A percentile compares a stretch with the other conserved stretches of the same genome.
phyloP scores from a whole-genome alignment of 2,329 filamentous ascomycete species.

The Colletotrichum musicola region DNA sequence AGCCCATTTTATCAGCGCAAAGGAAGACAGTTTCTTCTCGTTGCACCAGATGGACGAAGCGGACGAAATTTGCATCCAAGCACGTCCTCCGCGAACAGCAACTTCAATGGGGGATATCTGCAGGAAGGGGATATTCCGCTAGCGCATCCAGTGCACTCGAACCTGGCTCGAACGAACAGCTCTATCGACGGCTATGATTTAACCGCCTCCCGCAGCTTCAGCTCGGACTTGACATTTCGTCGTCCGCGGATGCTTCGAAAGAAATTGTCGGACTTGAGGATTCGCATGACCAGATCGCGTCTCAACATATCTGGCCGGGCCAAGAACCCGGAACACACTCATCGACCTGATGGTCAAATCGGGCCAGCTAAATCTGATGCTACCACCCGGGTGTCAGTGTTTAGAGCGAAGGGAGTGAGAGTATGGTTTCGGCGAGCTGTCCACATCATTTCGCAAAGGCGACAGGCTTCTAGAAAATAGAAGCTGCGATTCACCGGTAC shows the following conservation, averaged over 20 bases:
- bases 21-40: constrained; percentile 19
- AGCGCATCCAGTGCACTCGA: constrained; percentile 29
- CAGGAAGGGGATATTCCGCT: constrained; percentile 33
- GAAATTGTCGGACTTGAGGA: constrained; percentile 37
- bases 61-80: neutral
- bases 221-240: constrained; percentile 26
- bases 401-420: constrained; percentile 16
- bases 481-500: no score
- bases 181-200: constrained; percentile 28
- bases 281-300: constrained; percentile 34
- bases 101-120: neutral
- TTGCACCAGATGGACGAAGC: neutral
- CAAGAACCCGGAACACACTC: neutral
- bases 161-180: constrained; percentile 18
- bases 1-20: constrained; percentile 7
- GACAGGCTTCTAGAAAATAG: neutral
- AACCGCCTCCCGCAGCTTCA: constrained; percentile 31
- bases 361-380: constrained; percentile 6
- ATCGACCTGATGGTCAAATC: neutral
- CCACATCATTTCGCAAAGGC: constrained; percentile 13
- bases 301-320: constrained; percentile 22
- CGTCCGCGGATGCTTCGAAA: constrained; percentile 30
- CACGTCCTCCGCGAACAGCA: neutral
- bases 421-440: constrained; percentile 27
- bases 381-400: neutral